Conservation (phyloP, 2,329 filamentous ascomycete species). For the Hymenoscyphus scutula region DNA sequence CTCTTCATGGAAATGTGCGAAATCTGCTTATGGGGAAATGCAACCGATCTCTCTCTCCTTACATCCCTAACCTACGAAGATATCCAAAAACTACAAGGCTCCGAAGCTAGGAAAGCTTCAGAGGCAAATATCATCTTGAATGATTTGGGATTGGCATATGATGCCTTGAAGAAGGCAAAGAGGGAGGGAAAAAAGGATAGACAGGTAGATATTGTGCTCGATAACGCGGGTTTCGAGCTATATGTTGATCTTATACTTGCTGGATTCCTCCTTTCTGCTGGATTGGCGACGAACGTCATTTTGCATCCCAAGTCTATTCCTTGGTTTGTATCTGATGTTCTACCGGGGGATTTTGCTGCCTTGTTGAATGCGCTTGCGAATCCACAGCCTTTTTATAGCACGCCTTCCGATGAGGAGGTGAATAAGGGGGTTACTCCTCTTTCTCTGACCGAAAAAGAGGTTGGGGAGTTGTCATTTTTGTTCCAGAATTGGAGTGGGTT, state of each 20-base stretch:
- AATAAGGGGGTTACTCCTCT: constrained; percentile 55
- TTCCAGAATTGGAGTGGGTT: constrained; percentile 78
- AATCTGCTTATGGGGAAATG: constrained; percentile 96
- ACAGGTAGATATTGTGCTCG: constrained; percentile 88
- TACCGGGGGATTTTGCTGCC: constrained; percentile 81
- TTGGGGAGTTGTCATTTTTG: constrained; percentile 66
- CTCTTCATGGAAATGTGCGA: constrained; percentile 93
- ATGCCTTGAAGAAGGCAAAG: constrained; percentile 63
- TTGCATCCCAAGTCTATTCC: constrained; percentile 93
- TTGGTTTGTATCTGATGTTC: constrained; percentile 96
- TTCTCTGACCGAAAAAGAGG: constrained; percentile 66
- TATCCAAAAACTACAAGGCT: constrained; percentile 93
- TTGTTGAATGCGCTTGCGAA: constrained; percentile 76
- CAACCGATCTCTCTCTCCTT: constrained; percentile 87
- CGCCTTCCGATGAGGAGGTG: constrained; percentile 65
- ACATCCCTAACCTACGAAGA: constrained; percentile 92
- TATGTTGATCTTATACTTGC: constrained; percentile 93
- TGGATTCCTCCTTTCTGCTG: constrained; percentile 81
- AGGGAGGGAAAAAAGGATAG: constrained; percentile 63
- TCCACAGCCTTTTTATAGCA: constrained; percentile 76
- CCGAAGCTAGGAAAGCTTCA: constrained; percentile 77
- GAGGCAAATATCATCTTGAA: constrained; percentile 93
- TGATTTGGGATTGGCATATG: constrained; percentile 72
- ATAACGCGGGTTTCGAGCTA: constrained; percentile 96
- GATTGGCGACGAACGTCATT: constrained; percentile 81